Conservation (phyloP, 192 early-diverging fungal genomes). For the Cetraspora pellucida region DNA sequence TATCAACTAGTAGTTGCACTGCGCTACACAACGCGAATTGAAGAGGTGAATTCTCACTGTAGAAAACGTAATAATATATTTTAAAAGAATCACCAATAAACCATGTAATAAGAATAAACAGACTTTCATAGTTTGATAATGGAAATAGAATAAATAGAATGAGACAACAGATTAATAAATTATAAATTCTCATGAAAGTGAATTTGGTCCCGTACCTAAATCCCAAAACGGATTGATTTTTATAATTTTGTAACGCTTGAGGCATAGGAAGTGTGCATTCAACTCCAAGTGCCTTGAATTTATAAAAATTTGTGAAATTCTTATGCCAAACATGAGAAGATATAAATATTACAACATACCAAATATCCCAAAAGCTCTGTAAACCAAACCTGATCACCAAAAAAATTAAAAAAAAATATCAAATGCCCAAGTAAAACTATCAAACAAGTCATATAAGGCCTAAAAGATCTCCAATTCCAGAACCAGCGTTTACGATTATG, state of each 20-base stretch:
- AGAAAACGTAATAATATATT: conserved; percentile 54
- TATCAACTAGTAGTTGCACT: conserved; percentile 58
- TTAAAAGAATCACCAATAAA: conserved; percentile 63
- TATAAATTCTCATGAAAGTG: background rate
- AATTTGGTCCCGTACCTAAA: conserved; percentile 40
- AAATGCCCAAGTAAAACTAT: conserved; percentile 30
- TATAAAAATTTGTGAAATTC: background rate
- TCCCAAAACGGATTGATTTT: conserved; percentile 50
- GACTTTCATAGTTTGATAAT: conserved; percentile 6
- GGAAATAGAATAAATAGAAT: background rate
- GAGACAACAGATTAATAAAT: background rate
- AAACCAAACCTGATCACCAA: conserved; percentile 36
- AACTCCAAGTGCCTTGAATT: conserved; percentile 49
- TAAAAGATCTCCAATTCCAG: conserved; percentile 47
- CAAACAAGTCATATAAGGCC: conserved; percentile 45
- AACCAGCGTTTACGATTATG: conserved; percentile 34
- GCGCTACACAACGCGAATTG: conserved; percentile 60
- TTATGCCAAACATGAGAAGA: background rate
- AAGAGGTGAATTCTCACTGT: conserved; percentile 45
- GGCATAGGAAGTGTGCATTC: conserved; percentile 64
- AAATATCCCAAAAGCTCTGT: conserved; percentile 45
- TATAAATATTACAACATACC: background rate
- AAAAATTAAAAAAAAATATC: conserved; percentile 36
- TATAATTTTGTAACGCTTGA: conserved; percentile 54
- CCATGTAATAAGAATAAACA: conserved; percentile 48